phyloP scores from a whole-genome alignment of 352 stramenopile genomes.

The Blastocystis sp. region DNA sequence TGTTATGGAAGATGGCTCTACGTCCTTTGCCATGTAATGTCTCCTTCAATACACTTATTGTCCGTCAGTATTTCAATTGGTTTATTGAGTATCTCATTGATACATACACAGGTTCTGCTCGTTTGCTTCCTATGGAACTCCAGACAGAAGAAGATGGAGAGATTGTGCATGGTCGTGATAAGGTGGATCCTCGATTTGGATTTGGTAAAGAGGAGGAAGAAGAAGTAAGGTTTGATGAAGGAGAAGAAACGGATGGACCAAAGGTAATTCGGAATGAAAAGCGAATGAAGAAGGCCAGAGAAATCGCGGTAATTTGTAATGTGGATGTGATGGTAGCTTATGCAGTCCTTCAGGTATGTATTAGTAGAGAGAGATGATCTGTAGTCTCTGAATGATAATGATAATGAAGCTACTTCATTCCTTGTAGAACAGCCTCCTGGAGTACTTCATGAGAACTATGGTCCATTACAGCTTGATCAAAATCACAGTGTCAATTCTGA shows the following conservation, averaged over 20 bases:
- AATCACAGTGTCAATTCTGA: background rate
- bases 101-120: slow-evolving; percentile 18
- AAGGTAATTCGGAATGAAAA: slow-evolving; percentile 37
- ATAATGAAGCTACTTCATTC: background rate
- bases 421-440: background rate
- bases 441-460: background rate
- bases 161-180: background rate
- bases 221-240: background rate
- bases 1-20: background rate
- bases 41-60: slow-evolving; percentile 55
- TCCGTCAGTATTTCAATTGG: slow-evolving; percentile 57
- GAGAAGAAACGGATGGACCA: slow-evolving; percentile 1
- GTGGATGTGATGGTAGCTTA: slow-evolving; percentile 25
- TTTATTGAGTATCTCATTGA: slow-evolving; percentile 60
- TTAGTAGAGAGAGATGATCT: background rate
- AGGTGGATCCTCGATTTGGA: slow-evolving; percentile 5
- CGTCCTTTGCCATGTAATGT: slow-evolving; percentile 39
- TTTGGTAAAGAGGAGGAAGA: slow-evolving; percentile 37
- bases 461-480: slow-evolving; percentile 1
- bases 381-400: slow-evolving; percentile 29
- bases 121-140: slow-evolving; percentile 43
- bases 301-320: background rate
- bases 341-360: slow-evolving; percentile 14
- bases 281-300: slow-evolving; percentile 11
- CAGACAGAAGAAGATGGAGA: slow-evolving; percentile 41